Conservation (phyloP, 2,329 filamentous ascomycete genomes). For the Pseudofabraea citricarpa region DNA sequence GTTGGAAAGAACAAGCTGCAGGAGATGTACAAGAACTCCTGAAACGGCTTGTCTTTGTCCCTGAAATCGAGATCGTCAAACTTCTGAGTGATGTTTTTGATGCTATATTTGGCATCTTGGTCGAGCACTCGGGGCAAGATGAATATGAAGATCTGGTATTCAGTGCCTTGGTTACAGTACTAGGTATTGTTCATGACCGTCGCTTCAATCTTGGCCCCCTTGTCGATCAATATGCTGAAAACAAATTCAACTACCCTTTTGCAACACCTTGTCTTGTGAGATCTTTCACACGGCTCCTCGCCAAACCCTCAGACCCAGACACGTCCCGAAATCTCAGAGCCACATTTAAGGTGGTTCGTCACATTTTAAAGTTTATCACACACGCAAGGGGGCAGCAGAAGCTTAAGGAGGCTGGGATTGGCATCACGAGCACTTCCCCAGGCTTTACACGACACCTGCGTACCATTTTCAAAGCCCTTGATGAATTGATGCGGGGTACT, state of each 20-base stretch:
- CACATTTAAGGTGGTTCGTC: conserved; percentile 90
- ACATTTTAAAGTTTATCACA: conserved; percentile 92
- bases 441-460: conserved; percentile 79
- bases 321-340: conserved; percentile 80
- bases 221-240: conserved; percentile 87
- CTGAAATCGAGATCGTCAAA: conserved; percentile 97
- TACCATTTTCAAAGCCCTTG: conserved; percentile 83
- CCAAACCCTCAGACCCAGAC: conserved; percentile 77
- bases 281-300: conserved; percentile 79
- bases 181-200: conserved; percentile 91
- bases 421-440: conserved; percentile 69
- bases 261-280: conserved; percentile 83
- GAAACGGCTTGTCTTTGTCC: conserved; percentile 83
- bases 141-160: conserved; percentile 93
- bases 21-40: conserved; percentile 70
- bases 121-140: conserved; percentile 85
- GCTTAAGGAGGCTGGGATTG: conserved; percentile 82
- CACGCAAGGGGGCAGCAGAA: conserved; percentile 83
- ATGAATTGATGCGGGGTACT: conserved; percentile 82
- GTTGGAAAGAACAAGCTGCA: conserved; percentile 74
- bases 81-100: conserved; percentile 85
- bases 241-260: conserved; percentile 87
- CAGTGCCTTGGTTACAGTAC: conserved; percentile 79
- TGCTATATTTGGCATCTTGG: conserved; percentile 83
- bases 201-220: conserved; percentile 87